Conservation (phyloP, 441 rosid genomes). For the Euphorbia schlechtendalii region DNA sequence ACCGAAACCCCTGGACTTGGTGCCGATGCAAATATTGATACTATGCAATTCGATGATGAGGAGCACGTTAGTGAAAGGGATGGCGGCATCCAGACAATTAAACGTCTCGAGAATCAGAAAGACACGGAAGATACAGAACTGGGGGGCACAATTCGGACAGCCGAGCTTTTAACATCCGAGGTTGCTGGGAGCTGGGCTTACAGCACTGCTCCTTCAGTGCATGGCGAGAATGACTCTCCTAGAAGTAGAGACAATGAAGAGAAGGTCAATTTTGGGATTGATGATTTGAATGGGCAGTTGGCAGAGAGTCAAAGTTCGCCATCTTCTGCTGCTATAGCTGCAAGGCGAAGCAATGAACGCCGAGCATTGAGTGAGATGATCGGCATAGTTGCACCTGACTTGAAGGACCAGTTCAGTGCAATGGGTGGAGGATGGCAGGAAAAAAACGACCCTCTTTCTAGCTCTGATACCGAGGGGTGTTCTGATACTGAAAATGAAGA, state of each 20-base stretch:
- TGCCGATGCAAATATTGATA: too few relatives aligned
- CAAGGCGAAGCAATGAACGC: slow-evolving; percentile 29
- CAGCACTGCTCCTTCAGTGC: slow-evolving; percentile 78
- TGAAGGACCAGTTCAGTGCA: slow-evolving; percentile 44
- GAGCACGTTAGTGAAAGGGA: slow-evolving; percentile 38
- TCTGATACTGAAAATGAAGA: slow-evolving; percentile 31
- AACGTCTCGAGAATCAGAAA: slow-evolving; percentile 30
- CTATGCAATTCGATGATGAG: slow-evolving; percentile 78
- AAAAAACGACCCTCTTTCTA: slow-evolving; percentile 32
- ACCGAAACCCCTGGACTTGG: too few relatives aligned
- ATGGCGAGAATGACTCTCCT: slow-evolving; percentile 66
- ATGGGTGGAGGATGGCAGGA: slow-evolving; percentile 23
- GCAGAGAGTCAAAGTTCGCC: slow-evolving; percentile 60
- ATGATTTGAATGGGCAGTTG: slow-evolving; percentile 32
- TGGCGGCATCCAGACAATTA: slow-evolving; percentile 28
- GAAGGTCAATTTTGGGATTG: slow-evolving; percentile 29
- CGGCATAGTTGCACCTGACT: slow-evolving; percentile 59
- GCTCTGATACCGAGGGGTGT: slow-evolving; percentile 55
- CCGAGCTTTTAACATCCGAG: slow-evolving; percentile 85
- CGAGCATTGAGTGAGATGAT: slow-evolving; percentile 54
- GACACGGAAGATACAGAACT: slow-evolving; percentile 55
- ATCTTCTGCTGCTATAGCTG: slow-evolving; percentile 33
- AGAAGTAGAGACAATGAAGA: slow-evolving; percentile 37
- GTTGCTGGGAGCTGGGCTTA: slow-evolving; percentile 85
- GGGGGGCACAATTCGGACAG: slow-evolving; percentile 56